These are phyloP conservation scores for Chlamydomonas applanata DNA, from an alignment of 139 green algal genomes.

Conservation along the genomic window DNA sequence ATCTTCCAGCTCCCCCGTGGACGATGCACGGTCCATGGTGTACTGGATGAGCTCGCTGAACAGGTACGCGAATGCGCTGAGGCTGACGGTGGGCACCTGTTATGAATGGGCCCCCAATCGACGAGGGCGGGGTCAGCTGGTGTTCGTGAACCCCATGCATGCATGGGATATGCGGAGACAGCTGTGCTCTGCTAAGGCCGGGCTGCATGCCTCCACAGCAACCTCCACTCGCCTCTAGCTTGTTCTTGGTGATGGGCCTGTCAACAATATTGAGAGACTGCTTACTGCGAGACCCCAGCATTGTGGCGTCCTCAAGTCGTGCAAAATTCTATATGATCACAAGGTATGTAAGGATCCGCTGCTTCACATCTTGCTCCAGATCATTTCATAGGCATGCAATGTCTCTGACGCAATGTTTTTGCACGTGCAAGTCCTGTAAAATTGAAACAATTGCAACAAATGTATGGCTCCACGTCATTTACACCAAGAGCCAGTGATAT, in stretches of 20 bases:
- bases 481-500: no score
- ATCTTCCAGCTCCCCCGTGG: slow-evolving; percentile 89
- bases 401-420: not conserved
- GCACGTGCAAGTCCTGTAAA: not conserved
- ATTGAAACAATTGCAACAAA: not conserved
- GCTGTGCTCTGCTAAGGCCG: not conserved
- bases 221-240: slow-evolving; percentile 47
- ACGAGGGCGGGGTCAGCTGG: no score
- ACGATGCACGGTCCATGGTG: slow-evolving; percentile 77
- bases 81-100: slow-evolving; percentile 67
- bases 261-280: slow-evolving; percentile 70
- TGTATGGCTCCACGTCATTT: not conserved
- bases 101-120: not conserved
- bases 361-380: slow-evolving; percentile 1
- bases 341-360: no score
- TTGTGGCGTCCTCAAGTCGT: not conserved
- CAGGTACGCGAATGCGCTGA: slow-evolving; percentile 91
- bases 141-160: not conserved
- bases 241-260: slow-evolving; percentile 57
- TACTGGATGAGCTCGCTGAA: slow-evolving; percentile 97
- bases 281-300: slow-evolving; percentile 1
- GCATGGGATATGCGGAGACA: no score
- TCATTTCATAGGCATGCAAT: slow-evolving; percentile 3
- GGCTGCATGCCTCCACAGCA: not conserved
- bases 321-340: no score